Conservation (phyloP, 2,329 filamentous ascomycete genomes). For the Alternaria atra region DNA sequence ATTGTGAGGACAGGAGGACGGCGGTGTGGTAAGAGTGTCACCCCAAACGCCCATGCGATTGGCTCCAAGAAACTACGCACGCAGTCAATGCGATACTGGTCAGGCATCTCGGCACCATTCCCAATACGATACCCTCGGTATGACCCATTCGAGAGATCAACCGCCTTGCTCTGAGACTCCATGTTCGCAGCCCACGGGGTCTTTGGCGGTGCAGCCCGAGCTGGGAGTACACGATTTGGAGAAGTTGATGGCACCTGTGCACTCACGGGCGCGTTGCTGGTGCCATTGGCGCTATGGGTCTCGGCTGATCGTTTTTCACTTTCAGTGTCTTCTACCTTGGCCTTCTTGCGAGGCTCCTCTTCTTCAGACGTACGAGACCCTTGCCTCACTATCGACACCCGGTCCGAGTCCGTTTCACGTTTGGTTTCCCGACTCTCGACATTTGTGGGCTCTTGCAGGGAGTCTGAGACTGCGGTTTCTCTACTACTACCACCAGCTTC, state of each 20-base stretch:
- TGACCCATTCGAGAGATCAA: conserved; percentile 44
- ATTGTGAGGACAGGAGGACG: conserved; percentile 59
- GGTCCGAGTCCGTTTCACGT: conserved; percentile 21
- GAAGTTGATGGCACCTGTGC: conserved; percentile 20
- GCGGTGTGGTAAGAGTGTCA: conserved; percentile 59
- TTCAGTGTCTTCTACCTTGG: conserved; percentile 45
- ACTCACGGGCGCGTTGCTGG: conserved; percentile 13
- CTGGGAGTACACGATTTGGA: conserved; percentile 39
- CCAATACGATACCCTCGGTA: conserved; percentile 69
- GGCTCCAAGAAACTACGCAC: conserved; percentile 66
- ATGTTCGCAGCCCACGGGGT: conserved; percentile 36
- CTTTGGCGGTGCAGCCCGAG: conserved; percentile 39
- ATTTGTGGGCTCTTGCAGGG: conserved; percentile 7
- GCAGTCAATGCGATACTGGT: conserved; percentile 64
- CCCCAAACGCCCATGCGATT: conserved; percentile 66
- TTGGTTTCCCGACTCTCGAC: conserved; percentile 13
- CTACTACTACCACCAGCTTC: conserved; percentile 14
- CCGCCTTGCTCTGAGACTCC: conserved; percentile 28
- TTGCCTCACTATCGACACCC: conserved; percentile 17
- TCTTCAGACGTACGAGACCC: conserved; percentile 19
- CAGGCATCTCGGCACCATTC: conserved; percentile 67
- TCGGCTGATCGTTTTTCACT: conserved; percentile 20
- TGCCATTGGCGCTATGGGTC: conserved; percentile 20
- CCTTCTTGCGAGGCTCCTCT: conserved; percentile 51
- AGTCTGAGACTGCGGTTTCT: conserved; percentile 5